phyloP scores from a whole-genome alignment of 306 rosid genomes.

The Sesbania bispinosa region DNA sequence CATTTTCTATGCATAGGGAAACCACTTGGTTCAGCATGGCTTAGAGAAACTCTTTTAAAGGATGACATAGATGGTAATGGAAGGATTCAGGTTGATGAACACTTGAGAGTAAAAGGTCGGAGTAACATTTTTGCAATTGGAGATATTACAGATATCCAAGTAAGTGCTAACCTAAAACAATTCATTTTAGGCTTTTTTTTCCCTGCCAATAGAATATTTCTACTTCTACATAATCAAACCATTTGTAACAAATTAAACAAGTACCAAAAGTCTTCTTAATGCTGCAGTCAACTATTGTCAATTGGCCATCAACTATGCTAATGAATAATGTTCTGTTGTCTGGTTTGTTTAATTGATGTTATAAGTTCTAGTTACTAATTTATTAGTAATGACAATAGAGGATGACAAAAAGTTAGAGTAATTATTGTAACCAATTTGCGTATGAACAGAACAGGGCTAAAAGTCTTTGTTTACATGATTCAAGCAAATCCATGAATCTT shows the following conservation, averaged over 20 bases:
- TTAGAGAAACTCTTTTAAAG: slow-evolving; percentile 43
- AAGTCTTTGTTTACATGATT: background rate
- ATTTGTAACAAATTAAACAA: background rate
- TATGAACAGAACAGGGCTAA: background rate
- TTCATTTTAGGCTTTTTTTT: background rate
- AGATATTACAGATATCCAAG: slow-evolving; percentile 67
- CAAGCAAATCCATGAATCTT: background rate
- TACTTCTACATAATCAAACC: background rate
- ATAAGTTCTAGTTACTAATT: background rate
- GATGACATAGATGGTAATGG: slow-evolving; percentile 48
- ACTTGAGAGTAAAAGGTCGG: slow-evolving; percentile 61
- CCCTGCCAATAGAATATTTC: background rate
- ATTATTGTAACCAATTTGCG: background rate
- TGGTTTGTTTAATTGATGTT: background rate
- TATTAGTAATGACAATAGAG: background rate
- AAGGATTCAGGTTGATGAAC: slow-evolving; percentile 60
- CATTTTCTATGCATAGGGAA: slow-evolving; percentile 67
- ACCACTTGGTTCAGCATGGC: slow-evolving; percentile 62
- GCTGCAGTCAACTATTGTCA: background rate
- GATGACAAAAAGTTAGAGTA: background rate
- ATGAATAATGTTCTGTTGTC: background rate
- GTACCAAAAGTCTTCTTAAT: too few species aligned
- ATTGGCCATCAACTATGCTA: background rate
- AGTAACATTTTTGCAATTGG: slow-evolving; percentile 77
- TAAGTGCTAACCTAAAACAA: slow-evolving; percentile 37